A percentile compares a stretch with the other conserved stretches of the same genome.
Evolutionary conservation across 1,284 basidiomycete genomes (phyloP).

Genomic region (Peniophora sp.): DNA sequence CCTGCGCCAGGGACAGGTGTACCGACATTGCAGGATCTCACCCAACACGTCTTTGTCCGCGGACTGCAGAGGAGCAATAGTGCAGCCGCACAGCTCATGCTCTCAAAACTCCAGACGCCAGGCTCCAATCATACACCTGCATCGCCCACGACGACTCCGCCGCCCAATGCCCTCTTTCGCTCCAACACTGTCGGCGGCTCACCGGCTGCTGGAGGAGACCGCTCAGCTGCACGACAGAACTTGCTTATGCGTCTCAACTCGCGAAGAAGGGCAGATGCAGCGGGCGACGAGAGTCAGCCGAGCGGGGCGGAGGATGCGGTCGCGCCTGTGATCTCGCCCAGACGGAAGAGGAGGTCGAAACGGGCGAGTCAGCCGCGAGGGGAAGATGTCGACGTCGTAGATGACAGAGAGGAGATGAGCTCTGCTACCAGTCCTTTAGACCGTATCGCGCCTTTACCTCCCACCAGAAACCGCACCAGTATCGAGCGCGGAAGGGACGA

Average conservation of each 20-base stretch:
- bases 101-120: slow-evolving; percentile 62
- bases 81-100: slow-evolving; percentile 56
- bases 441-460: too few relatives aligned
- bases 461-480: too few relatives aligned
- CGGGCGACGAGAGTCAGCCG: slow-evolving; percentile 39
- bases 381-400: slow-evolving; percentile 40
- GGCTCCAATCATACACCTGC: slow-evolving; percentile 41
- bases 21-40: slow-evolving; percentile 66
- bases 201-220: slow-evolving; percentile 38
- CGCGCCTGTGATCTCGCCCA: slow-evolving; percentile 29
- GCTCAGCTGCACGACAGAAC: slow-evolving; percentile 57
- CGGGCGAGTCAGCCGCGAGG: slow-evolving; percentile 43
- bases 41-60: slow-evolving; percentile 27
- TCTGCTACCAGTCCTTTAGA: too few relatives aligned
- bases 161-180: slow-evolving; percentile 42
- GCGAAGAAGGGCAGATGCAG: slow-evolving; percentile 48
- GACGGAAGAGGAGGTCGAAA: slow-evolving; percentile 37
- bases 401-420: slow-evolving; percentile 59
- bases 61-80: slow-evolving; percentile 75
- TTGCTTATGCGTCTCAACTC: slow-evolving; percentile 58
- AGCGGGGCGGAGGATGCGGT: slow-evolving; percentile 61
- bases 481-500: slow-evolving; percentile 22
- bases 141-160: slow-evolving; percentile 35
- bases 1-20: slow-evolving; percentile 31
- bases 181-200: slow-evolving; percentile 71